Percentiles rank a stretch among this genome's conserved stretches.
Conservation (phyloP, 176 grass and related monocot species). For the Cenchrus purpureus region DNA sequence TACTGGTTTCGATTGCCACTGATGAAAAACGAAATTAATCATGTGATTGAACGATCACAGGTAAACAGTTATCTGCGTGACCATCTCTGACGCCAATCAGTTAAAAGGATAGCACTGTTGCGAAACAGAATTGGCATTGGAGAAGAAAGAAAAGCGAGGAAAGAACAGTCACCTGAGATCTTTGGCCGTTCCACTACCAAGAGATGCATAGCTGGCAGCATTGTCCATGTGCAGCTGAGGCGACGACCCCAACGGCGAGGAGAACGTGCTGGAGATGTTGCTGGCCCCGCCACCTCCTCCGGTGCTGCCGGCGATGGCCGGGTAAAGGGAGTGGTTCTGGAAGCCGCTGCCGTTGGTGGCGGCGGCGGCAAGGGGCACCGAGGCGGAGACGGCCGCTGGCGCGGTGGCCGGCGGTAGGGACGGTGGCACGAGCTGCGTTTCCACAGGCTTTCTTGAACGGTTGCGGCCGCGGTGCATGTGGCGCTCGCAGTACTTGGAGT, state of each 20-base stretch:
- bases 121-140: constrained; percentile 14
- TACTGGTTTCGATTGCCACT: constrained; percentile 16
- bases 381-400: constrained; percentile 1
- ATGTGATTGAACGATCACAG: background rate
- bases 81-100: constrained; percentile 31
- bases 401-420: constrained; percentile 30
- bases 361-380: constrained; percentile 16
- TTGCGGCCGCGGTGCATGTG: constrained; percentile 96
- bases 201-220: constrained; percentile 38
- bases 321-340: constrained; percentile 53
- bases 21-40: constrained; percentile 20
- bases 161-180: constrained; percentile 64
- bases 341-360: constrained; percentile 43
- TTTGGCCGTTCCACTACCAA: constrained; percentile 46
- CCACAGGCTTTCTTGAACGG: constrained; percentile 99
- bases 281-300: constrained; percentile 38
- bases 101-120: constrained; percentile 15
- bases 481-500: constrained; percentile 97
- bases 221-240: constrained; percentile 52
- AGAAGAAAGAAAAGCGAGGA: background rate
- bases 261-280: constrained; percentile 38
- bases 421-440: constrained; percentile 69
- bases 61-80: background rate
- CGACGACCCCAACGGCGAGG: constrained; percentile 44
- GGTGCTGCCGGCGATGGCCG: constrained; percentile 42